These are phyloP conservation scores for Ogataea degrootiae DNA, from an alignment of 805 yeast species.

Conservation along the genomic window DNA sequence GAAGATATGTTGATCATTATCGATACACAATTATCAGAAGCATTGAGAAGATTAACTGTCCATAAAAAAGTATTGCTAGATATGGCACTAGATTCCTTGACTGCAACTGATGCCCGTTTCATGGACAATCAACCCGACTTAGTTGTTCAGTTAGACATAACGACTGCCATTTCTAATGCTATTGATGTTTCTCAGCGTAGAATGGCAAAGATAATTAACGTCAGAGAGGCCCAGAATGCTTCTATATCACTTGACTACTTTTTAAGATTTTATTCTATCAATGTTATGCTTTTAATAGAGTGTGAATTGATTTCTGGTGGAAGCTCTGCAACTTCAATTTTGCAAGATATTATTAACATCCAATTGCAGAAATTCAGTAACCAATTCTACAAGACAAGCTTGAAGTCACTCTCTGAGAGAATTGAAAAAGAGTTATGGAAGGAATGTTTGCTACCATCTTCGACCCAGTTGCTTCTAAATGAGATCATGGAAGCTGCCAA, in stretches of 20 bases:
- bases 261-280: conserved; percentile 58
- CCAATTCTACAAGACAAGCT: conserved; percentile 48
- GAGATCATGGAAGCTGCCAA: conserved; percentile 44
- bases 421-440: conserved; percentile 77
- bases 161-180: conserved; percentile 58
- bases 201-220: conserved; percentile 70
- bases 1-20: conserved; percentile 61
- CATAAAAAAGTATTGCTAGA: conserved; percentile 81
- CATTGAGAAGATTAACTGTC: conserved; percentile 63
- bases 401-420: conserved; percentile 40
- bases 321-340: conserved; percentile 47
- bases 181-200: conserved; percentile 71
- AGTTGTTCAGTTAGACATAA: conserved; percentile 62
- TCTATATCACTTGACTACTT: conserved; percentile 56
- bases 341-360: conserved; percentile 61
- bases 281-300: conserved; percentile 68
- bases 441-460: conserved; percentile 52
- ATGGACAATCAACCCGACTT: conserved; percentile 30
- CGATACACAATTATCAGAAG: conserved; percentile 62
- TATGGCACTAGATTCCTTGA: conserved; percentile 49
- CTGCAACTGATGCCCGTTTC: conserved; percentile 24
- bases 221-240: conserved; percentile 68
- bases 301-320: conserved; percentile 78
- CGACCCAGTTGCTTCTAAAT: conserved; percentile 46
- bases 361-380: conserved; percentile 60